Evolutionary conservation across 768 basidiomycete species (phyloP), one percentile per base, ranked within the genome.

Genomic region (Rhodotorula paludigena): DNA sequence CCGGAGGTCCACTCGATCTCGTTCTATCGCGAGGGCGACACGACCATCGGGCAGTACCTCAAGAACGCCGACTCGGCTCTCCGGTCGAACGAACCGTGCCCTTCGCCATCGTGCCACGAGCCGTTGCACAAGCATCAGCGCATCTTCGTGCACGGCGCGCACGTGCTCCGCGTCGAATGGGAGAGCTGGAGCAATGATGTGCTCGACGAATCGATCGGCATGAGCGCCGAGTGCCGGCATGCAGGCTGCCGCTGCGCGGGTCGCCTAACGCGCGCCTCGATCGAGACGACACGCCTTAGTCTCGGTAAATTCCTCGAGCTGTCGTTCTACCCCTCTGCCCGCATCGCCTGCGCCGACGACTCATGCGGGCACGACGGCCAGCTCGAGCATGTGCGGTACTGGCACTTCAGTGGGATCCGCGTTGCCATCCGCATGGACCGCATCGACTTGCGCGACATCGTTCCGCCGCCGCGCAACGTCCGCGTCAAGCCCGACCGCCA

Each of bases 301-400:
- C 94, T 97, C 77, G 90, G 89, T 42, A 93, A 96, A 74, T 98
- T 94, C 78, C 83, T 99, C 36, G 94, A 99, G 76, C 85, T 94
- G 35, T 89, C 92, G 76, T 97, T 97, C 78, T 96, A 98, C 78
- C 92, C 92, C 38, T 68, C 66, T 3, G 85, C 90, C 41, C 86
- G 90, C 69, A 86, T 92, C 74, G 83, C 86, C 74, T 81, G 90
- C 55, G 85, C 90, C n/a, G 87, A 86, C 74, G 90, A 89, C 39
- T 87, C 87, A 7, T 98, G 96, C 76, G 84, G 88, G 63, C 96
- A 99, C 79, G 96, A 98, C 76, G 89, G 92, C 64, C 94, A 92
- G 76, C 85, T 87, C 67, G 87, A 93, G 74, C 93, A 98, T 74
- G 85, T 90, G 63, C 87, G 94, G 57, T 97, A 89, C 78, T 96